Evolutionary conservation across 2,329 filamentous ascomycete species (phyloP).

Genomic region (Tympanopsis confertula): DNA sequence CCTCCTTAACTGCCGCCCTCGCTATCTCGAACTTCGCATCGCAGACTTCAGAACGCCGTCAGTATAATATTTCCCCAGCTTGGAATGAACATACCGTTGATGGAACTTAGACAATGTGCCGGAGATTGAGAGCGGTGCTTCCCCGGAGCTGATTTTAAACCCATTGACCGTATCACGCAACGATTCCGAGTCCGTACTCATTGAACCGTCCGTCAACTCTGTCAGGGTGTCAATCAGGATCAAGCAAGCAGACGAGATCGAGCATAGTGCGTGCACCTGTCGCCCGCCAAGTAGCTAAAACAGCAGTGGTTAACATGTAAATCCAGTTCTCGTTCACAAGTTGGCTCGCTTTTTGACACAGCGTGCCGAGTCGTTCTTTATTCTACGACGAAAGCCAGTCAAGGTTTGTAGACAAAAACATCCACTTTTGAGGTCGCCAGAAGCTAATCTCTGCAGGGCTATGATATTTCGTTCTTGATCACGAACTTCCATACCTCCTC

Average conservation of each 20-base stretch:
- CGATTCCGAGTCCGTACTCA: conserved; percentile 91
- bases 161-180: conserved; percentile 85
- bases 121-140: conserved; percentile 85
- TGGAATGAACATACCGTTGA: too few relatives aligned
- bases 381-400: conserved; percentile 85
- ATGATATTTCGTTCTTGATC: conserved; percentile 97
- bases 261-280: too few relatives aligned
- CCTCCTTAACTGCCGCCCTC: conserved; percentile 84
- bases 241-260: conserved; percentile 98
- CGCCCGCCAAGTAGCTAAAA: too few relatives aligned
- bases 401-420: conserved; percentile 51
- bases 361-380: conserved; percentile 93
- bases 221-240: conserved; percentile 97
- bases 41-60: conserved; percentile 86
- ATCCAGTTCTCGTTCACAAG: conserved; percentile 96
- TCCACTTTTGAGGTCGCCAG: not conserved
- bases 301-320: too few relatives aligned
- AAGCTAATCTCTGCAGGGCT: too few relatives aligned
- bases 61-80: too few relatives aligned
- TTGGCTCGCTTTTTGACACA: conserved; percentile 95
- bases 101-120: conserved; percentile 99
- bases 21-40: conserved; percentile 95
- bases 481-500: conserved; percentile 98
- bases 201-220: conserved; percentile 94
- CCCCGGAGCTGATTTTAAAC: conserved; percentile 86